Conservation (phyloP, 768 basidiomycete genomes). For the Trametes cingulata region DNA sequence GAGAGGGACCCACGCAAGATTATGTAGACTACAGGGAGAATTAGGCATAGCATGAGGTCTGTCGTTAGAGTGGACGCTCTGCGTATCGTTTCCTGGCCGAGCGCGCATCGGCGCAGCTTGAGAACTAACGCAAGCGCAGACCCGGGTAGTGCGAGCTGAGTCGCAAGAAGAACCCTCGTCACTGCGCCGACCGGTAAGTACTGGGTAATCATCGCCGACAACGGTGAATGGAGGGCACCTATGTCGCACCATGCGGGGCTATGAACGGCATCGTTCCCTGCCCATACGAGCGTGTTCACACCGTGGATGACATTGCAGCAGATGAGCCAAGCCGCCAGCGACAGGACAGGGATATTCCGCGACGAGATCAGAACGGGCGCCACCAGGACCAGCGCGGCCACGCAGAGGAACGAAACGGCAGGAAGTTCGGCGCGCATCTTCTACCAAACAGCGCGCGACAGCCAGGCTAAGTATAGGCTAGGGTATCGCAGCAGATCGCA, state of each 20-base stretch:
- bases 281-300: constrained; percentile 66
- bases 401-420: constrained; percentile 31
- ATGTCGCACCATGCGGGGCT: constrained; percentile 78
- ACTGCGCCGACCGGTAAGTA: constrained; percentile 41
- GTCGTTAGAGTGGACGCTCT: constrained; percentile 12
- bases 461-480: neutral
- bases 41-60: constrained; percentile 27
- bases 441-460: neutral
- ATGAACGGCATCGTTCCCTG: constrained; percentile 45
- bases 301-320: constrained; percentile 37
- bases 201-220: constrained; percentile 26
- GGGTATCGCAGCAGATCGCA: neutral
- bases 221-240: constrained; percentile 43
- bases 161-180: constrained; percentile 25
- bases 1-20: constrained; percentile 33
- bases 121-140: constrained; percentile 14
- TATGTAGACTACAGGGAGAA: constrained; percentile 34
- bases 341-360: constrained; percentile 33
- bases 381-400: constrained; percentile 25
- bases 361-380: constrained; percentile 31
- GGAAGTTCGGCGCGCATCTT: constrained; percentile 28
- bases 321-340: constrained; percentile 35
- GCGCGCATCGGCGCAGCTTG: constrained; percentile 11
- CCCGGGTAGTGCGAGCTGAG: constrained; percentile 25
- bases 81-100: constrained; percentile 15